These are phyloP conservation scores for Colletotrichum sp. DNA, from an alignment of 2,329 filamentous ascomycete genomes.

Conservation along the genomic window DNA sequence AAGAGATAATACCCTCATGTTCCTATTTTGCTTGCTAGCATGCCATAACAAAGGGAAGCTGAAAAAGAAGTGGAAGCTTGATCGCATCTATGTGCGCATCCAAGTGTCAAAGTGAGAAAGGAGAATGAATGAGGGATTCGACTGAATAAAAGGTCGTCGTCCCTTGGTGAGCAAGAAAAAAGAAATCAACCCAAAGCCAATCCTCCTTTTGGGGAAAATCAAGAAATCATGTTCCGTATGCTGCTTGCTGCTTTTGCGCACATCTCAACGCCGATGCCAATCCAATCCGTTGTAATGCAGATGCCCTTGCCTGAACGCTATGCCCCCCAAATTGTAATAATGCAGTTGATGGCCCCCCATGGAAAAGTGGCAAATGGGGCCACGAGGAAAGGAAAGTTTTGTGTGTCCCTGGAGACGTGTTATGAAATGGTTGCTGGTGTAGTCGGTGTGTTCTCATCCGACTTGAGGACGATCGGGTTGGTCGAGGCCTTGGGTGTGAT, in stretches of 20 bases:
- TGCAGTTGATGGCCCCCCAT: background rate
- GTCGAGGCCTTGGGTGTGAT: conserved; percentile 18
- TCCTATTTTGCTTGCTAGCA: conserved; percentile 20
- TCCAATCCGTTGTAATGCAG: conserved; percentile 3
- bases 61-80: background rate
- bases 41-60: conserved; percentile 13
- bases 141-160: conserved; percentile 1
- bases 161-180: background rate
- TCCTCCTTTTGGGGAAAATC: background rate
- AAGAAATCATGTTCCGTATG: conserved; percentile 4
- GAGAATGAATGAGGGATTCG: background rate
- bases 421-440: background rate
- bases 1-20: conserved; percentile 16
- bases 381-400: background rate
- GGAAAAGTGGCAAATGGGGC: background rate
- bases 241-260: conserved; percentile 12
- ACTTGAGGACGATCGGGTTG: conserved; percentile 5
- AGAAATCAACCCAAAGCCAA: background rate
- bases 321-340: conserved; percentile 7
- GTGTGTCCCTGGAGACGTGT: background rate
- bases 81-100: background rate
- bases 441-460: conserved; percentile 8
- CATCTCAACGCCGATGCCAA: conserved; percentile 9
- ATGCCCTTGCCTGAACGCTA: conserved; percentile 18
- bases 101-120: background rate